These are phyloP conservation scores for Tritrichomonas musculus DNA, from an alignment of 208 protist species.

Conservation along the genomic window DNA sequence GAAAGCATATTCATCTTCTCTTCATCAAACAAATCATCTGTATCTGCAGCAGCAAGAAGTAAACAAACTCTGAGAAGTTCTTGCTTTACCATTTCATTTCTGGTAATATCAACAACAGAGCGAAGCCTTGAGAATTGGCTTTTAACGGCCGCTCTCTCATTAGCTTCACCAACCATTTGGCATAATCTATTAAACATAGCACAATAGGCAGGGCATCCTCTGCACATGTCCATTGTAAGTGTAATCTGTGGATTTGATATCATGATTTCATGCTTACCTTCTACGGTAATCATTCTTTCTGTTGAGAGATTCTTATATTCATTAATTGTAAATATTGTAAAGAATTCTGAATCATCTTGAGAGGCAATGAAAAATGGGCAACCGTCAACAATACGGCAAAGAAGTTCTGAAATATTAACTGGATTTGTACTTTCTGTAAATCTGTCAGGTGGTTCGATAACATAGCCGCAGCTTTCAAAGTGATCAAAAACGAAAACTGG, in stretches of 20 bases:
- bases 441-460: background rate
- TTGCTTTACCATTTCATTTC: background rate
- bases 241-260: background rate
- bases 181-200: background rate
- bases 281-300: background rate
- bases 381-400: background rate
- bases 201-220: background rate
- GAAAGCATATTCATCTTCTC: too few relatives aligned
- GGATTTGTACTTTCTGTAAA: background rate
- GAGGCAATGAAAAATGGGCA: background rate
- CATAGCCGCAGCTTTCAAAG: background rate
- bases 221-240: background rate
- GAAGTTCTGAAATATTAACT: background rate
- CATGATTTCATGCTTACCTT: background rate
- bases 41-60: background rate
- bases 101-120: background rate
- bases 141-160: background rate
- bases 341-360: background rate
- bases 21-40: too few relatives aligned
- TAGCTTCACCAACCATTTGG: background rate
- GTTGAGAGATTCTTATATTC: background rate
- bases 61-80: background rate
- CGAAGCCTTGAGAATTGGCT: background rate
- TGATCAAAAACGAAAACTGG: conserved; percentile 4
- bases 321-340: background rate